phyloP scores from a whole-genome alignment of 805 yeast species.

The Saccharomycopsis lassenensis region DNA sequence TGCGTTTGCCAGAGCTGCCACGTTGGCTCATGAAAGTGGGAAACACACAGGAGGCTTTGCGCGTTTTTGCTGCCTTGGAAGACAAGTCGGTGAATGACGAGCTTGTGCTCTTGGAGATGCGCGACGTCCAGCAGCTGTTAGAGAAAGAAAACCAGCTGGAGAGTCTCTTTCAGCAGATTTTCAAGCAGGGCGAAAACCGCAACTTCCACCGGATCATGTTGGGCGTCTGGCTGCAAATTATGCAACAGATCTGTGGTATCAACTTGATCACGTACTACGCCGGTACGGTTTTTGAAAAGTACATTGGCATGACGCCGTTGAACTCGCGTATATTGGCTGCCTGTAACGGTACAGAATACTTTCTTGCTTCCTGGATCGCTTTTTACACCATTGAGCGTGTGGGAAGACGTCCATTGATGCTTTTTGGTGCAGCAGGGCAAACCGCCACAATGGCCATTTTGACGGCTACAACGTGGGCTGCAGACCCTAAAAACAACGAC shows the following conservation, averaged over 20 bases:
- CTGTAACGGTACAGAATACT: constrained; percentile 50
- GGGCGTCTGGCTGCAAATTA: constrained; percentile 56
- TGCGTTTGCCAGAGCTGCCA: constrained; percentile 40
- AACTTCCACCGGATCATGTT: constrained; percentile 48
- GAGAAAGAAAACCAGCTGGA: neutral
- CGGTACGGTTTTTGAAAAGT: constrained; percentile 41
- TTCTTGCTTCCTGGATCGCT: constrained; percentile 43
- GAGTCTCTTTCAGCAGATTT: too few relatives aligned
- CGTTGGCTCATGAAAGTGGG: constrained; percentile 39
- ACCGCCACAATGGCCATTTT: constrained; percentile 34
- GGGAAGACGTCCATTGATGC: constrained; percentile 57
- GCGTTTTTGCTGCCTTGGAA: constrained; percentile 14
- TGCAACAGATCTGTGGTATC: constrained; percentile 63
- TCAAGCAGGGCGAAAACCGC: constrained; percentile 43
- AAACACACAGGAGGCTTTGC: constrained; percentile 7
- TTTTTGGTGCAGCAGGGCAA: constrained; percentile 42
- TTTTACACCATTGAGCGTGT: constrained; percentile 47
- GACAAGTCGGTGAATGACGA: constrained; percentile 3
- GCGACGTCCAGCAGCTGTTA: constrained; percentile 4
- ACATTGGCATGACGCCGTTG: constrained; percentile 39
- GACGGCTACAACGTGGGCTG: constrained; percentile 29
- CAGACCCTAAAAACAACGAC: constrained; percentile 29
- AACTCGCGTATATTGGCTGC: constrained; percentile 54
- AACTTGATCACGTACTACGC: constrained; percentile 60
- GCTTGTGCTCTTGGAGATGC: constrained; percentile 7